Conservation (phyloP, 129 eudicot genomes). For the Solidago caesia region DNA sequence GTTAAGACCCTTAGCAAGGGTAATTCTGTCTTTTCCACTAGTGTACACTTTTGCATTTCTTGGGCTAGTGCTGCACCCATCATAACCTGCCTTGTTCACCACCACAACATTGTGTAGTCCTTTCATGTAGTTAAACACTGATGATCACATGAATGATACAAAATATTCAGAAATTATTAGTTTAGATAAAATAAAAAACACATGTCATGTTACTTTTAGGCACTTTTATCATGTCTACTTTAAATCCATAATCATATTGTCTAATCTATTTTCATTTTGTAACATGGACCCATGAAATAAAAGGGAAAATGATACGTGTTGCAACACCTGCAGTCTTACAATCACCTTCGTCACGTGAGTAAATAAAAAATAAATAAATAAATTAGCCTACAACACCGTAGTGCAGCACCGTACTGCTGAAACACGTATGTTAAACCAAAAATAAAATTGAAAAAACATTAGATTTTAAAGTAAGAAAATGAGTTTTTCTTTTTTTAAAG, state of each 20-base stretch:
- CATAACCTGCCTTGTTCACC: slow-evolving; percentile 54
- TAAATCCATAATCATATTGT: neutral
- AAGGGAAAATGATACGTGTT: too few species aligned
- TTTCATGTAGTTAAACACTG: slow-evolving; percentile 61
- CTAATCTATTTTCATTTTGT: neutral
- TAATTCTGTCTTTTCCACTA: slow-evolving; percentile 56
- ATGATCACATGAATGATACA: slow-evolving; percentile 18
- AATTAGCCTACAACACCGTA: too few species aligned
- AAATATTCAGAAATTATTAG: neutral
- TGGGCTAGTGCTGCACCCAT: slow-evolving; percentile 42
- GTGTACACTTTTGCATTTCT: slow-evolving; percentile 47
- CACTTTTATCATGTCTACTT: neutral
- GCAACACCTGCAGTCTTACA: too few species aligned
- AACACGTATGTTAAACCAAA: too few species aligned
- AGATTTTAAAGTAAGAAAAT: too few species aligned
- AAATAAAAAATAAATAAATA: too few species aligned
- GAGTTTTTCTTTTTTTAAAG: too few species aligned
- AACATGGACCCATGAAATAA: neutral
- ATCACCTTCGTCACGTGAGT: too few species aligned
- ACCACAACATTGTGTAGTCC: slow-evolving; percentile 60
- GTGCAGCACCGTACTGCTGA: too few species aligned
- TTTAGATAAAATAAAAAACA: neutral
- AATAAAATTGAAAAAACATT: too few species aligned
- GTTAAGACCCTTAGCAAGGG: slow-evolving; percentile 60
- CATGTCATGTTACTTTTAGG: neutral